Evolutionary conservation across 139 green algal species (phyloP).

Genomic region (Monoraphidium neglectum): DNA sequence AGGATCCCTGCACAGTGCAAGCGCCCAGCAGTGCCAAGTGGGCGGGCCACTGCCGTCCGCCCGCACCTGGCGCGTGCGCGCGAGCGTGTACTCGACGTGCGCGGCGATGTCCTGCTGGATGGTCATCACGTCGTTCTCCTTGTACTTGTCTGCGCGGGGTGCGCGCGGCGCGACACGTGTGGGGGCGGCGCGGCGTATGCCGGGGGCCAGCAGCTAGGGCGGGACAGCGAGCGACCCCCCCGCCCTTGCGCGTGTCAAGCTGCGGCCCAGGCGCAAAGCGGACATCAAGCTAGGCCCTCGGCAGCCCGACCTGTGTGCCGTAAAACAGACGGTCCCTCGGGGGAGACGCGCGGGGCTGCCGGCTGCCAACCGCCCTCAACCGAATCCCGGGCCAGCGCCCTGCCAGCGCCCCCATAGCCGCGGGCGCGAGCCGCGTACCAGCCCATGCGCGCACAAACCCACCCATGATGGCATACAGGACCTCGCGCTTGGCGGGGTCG

Average conservation of each 20-base stretch:
- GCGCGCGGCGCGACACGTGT: neutral
- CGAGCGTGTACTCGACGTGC: constrained; percentile 99
- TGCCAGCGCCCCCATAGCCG: neutral
- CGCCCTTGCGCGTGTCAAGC: no score
- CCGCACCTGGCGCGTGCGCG: constrained; percentile 78
- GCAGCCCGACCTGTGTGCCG: neutral
- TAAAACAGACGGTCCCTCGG: neutral
- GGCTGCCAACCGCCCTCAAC: neutral
- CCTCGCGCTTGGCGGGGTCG: constrained; percentile 44
- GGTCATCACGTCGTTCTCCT: constrained; percentile 92
- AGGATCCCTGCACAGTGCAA: no score
- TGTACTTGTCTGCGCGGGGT: constrained; percentile 88
- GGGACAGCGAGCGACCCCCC: no score
- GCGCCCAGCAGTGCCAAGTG: no score
- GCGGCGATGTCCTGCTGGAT: constrained; percentile 97
- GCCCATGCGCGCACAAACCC: no score
- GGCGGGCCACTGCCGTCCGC: no score
- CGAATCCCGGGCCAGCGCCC: neutral
- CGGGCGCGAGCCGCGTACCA: neutral
- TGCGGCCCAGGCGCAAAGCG: no score
- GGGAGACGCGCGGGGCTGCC: neutral
- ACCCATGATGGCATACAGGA: constrained; percentile 88
- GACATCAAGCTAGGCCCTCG: no score
- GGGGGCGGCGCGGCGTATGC: no score
- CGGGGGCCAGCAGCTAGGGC: no score